phyloP scores from a whole-genome alignment of 2,329 filamentous ascomycete species.

The Talaromyces sp. region DNA sequence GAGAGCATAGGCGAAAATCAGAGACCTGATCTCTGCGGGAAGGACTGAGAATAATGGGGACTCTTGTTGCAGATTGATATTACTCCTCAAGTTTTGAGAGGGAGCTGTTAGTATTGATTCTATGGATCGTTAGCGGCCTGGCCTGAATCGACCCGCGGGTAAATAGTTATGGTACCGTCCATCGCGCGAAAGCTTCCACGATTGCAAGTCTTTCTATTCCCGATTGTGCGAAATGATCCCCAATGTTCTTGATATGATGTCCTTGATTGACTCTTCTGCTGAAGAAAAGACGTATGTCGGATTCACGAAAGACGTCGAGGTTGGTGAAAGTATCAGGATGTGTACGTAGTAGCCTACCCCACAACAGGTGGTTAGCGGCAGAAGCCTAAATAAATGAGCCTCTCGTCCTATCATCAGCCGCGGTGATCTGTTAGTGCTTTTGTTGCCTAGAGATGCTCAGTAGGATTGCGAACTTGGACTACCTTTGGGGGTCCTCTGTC shows the following conservation, averaged over 20 bases:
- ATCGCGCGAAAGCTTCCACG: not conserved
- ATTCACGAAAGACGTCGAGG: not conserved
- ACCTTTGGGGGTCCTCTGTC: no score
- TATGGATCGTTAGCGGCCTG: not conserved
- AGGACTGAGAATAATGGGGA: conserved; percentile 37
- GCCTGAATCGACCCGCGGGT: not conserved
- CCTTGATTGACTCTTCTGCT: not conserved
- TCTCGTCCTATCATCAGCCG: not conserved
- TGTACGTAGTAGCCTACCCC: no score
- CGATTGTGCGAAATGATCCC: no score
- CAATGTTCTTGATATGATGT: not conserved
- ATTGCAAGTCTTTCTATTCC: not conserved
- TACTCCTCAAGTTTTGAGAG: conserved; percentile 3
- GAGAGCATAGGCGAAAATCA: conserved; percentile 46
- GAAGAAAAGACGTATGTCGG: not conserved
- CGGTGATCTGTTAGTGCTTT: not conserved
- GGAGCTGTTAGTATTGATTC: conserved; percentile 4
- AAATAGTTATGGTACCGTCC: not conserved
- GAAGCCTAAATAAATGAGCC: not conserved
- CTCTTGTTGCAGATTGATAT: conserved; percentile 20
- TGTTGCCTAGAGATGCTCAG: not conserved
- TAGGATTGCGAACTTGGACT: no score
- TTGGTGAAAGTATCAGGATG: not conserved
- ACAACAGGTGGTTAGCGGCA: not conserved
- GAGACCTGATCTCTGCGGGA: conserved; percentile 49